phyloP scores from a whole-genome alignment of 1,284 basidiomycete species.

The Ustilago cynodontis region DNA sequence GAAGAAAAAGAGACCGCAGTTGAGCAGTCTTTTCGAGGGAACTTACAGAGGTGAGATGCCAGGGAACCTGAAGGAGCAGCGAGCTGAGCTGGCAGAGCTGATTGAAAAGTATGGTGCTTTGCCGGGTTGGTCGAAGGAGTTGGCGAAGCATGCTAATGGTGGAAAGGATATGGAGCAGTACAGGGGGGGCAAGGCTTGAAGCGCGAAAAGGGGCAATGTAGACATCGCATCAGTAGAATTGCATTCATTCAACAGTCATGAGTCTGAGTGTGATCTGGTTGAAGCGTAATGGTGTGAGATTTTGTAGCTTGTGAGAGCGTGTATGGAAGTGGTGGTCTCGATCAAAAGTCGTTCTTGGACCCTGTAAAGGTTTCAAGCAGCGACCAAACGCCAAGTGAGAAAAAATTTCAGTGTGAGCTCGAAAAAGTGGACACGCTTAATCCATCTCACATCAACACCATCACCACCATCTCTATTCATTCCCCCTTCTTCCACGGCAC shows the following conservation, averaged over 20 bases:
- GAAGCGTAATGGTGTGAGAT: neutral
- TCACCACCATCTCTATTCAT: neutral
- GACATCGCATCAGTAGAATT: neutral
- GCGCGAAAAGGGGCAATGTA: neutral
- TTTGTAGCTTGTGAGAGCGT: neutral
- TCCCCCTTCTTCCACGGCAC: neutral
- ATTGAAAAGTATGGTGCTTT: slow-evolving; percentile 84
- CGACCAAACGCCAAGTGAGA: no score
- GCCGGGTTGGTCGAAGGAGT: slow-evolving; percentile 85
- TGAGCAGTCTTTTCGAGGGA: slow-evolving; percentile 86
- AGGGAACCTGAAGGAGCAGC: slow-evolving; percentile 80
- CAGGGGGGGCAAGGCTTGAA: slow-evolving; percentile 13
- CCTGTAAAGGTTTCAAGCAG: neutral
- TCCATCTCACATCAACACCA: neutral
- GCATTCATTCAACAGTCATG: neutral
- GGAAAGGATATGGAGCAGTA: slow-evolving; percentile 76
- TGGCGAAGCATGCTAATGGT: slow-evolving; percentile 82
- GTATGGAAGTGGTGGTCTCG: slow-evolving; percentile 6
- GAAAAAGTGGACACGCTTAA: no score
- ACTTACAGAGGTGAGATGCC: slow-evolving; percentile 75
- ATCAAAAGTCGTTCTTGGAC: neutral
- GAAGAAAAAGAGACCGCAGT: slow-evolving; percentile 77
- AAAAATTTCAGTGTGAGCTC: no score
- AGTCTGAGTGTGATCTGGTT: neutral
- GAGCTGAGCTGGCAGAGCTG: slow-evolving; percentile 80